These are phyloP conservation scores for Aurinia saxatilis DNA, from an alignment of 345 rosid genomes.

Conservation along the genomic window DNA sequence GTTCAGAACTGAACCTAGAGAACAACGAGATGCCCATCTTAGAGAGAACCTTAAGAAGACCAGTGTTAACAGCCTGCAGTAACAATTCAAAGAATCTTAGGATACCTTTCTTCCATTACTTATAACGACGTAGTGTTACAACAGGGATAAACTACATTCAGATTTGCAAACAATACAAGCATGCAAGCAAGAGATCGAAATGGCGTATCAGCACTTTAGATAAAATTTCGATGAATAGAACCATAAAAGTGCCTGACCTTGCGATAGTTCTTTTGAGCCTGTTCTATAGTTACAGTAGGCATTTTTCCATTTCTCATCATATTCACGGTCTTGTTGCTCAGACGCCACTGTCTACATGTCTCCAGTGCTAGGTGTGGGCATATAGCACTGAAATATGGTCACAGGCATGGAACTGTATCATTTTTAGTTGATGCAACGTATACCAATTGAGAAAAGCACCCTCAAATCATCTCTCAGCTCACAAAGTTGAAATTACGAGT, in stretches of 20 bases:
- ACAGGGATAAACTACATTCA: neutral
- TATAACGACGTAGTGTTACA: constrained; percentile 8
- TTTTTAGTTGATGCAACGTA: neutral
- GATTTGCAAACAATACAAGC: neutral
- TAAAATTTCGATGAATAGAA: neutral
- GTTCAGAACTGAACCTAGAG: constrained; percentile 56
- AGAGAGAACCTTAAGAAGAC: constrained; percentile 96
- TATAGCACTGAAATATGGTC: constrained; percentile 56
- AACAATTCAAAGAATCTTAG: constrained; percentile 22
- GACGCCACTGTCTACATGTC: constrained; percentile 97
- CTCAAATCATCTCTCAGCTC: neutral
- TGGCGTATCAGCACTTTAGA: neutral
- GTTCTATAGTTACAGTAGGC: constrained; percentile 97
- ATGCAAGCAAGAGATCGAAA: constrained; percentile 9
- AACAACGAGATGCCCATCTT: constrained; percentile 99
- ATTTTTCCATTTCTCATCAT: constrained; percentile 97
- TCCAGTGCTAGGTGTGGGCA: constrained; percentile 97
- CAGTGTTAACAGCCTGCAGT: constrained; percentile 79
- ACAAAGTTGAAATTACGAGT: neutral
- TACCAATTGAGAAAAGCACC: constrained; percentile 7
- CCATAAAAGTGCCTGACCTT: constrained; percentile 53
- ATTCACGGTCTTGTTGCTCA: constrained; percentile 90
- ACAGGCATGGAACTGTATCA: constrained; percentile 6
- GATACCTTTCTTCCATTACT: constrained; percentile 1
- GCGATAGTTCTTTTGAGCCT: constrained; percentile 89